Evolutionary conservation across 2,329 filamentous ascomycete species (phyloP).

Genomic region (Onygenales sp.): DNA sequence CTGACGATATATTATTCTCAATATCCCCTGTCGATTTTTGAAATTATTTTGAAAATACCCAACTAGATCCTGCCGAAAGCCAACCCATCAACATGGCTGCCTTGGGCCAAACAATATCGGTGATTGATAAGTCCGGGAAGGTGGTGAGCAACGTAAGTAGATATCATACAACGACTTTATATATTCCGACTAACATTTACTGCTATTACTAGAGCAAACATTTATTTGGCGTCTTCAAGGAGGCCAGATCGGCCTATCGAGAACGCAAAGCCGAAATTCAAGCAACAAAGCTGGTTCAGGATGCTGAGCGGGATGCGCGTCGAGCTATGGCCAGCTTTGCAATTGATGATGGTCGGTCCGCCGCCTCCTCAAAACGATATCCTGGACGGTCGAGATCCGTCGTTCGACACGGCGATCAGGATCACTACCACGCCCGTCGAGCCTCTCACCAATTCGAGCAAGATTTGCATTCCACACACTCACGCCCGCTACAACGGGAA

Average conservation of each 20-base stretch:
- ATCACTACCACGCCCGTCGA: conserved; percentile 21
- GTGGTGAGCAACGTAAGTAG: conserved; percentile 71
- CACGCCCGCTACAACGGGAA: conserved; percentile 12
- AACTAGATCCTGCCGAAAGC: background rate
- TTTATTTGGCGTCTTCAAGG: conserved; percentile 80
- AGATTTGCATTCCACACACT: conserved; percentile 19
- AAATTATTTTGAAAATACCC: background rate
- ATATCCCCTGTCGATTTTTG: background rate
- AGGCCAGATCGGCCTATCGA: conserved; percentile 78
- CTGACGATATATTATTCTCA: background rate
- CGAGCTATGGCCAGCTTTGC: conserved; percentile 45
- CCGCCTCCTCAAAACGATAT: conserved; percentile 30
- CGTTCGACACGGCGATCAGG: conserved; percentile 12
- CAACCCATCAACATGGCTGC: conserved; percentile 17
- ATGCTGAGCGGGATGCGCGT: conserved; percentile 50
- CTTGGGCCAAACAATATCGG: conserved; percentile 67
- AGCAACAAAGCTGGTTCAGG: conserved; percentile 54
- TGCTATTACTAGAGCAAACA: conserved; percentile 63
- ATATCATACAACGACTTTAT: background rate
- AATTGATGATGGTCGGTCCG: conserved; percentile 39
- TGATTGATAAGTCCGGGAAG: conserved; percentile 86
- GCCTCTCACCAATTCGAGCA: conserved; percentile 21
- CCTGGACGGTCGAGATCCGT: conserved; percentile 27
- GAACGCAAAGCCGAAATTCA: conserved; percentile 78
- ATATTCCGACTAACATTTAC: background rate